Evolutionary conservation across 139 green algal genomes (phyloP).

Genomic region (Dunaliella primolecta): DNA sequence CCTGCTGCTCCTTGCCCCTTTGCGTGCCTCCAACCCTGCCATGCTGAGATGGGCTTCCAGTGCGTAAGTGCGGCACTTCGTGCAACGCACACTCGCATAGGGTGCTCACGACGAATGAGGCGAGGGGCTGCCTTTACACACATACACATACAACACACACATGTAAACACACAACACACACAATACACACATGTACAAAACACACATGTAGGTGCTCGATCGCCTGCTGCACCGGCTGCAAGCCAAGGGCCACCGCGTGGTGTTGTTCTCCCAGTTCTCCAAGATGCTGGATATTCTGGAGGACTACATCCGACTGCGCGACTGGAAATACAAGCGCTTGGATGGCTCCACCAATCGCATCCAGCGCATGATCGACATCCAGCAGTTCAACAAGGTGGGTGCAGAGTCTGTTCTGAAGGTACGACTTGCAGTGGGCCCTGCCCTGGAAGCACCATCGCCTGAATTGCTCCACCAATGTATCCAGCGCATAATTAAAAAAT

Average conservation of each 20-base stretch:
- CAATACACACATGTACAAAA: neutral
- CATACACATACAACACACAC: too few species aligned
- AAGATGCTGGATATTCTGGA: conserved; percentile 73
- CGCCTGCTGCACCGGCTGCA: conserved; percentile 69
- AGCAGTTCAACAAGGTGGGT: conserved; percentile 73
- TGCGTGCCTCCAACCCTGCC: too few species aligned
- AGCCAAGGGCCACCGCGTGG: conserved; percentile 68
- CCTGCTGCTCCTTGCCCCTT: too few species aligned
- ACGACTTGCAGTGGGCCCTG: too few species aligned
- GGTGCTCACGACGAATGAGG: too few species aligned
- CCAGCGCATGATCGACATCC: conserved; percentile 68
- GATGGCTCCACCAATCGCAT: conserved; percentile 69
- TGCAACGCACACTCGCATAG: too few species aligned
- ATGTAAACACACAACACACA: neutral
- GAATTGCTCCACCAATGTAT: conserved; percentile 51
- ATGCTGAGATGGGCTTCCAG: too few species aligned
- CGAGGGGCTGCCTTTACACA: too few species aligned
- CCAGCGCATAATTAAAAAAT: conserved; percentile 69
- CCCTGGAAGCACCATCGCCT: conserved; percentile 54
- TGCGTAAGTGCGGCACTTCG: too few species aligned
- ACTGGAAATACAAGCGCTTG: conserved; percentile 51
- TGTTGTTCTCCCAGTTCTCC: conserved; percentile 80
- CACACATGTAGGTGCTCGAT: conserved; percentile 60
- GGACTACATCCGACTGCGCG: conserved; percentile 50
- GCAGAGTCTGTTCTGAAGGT: too few species aligned